phyloP scores from a whole-genome alignment of 2,329 filamentous ascomycete species.

The Ceratocystis cacaofunesta region DNA sequence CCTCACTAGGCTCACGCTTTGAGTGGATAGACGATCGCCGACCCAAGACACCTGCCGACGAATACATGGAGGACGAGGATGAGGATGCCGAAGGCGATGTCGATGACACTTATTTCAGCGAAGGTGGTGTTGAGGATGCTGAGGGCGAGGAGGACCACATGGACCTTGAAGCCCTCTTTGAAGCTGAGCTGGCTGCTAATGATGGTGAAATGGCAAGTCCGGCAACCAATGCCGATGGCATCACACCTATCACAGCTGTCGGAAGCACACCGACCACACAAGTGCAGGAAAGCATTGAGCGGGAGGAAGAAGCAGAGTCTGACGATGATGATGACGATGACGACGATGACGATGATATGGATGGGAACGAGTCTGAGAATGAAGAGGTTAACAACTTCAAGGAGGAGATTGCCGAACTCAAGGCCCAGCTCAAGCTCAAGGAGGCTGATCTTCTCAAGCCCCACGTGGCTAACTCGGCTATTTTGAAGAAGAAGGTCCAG shows the following conservation, averaged over 20 bases:
- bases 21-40: constrained; percentile 46
- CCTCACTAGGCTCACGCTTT: constrained; percentile 43
- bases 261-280: constrained; percentile 31
- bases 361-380: constrained; percentile 35
- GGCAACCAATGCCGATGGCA: constrained; percentile 29
- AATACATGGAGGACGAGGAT: constrained; percentile 26
- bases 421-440: constrained; percentile 34
- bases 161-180: constrained; percentile 40
- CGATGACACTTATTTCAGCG: constrained; percentile 26
- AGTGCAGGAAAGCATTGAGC: constrained; percentile 33
- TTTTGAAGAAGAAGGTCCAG: constrained; percentile 37
- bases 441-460: constrained; percentile 30
- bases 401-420: constrained; percentile 39
- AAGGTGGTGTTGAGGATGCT: constrained; percentile 49
- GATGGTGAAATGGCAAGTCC: constrained; percentile 29
- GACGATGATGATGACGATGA: constrained; percentile 34
- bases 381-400: constrained; percentile 40
- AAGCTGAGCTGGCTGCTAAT: constrained; percentile 35
- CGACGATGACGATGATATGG: constrained; percentile 35
- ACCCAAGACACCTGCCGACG: constrained; percentile 19
- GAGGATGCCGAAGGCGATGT: constrained; percentile 34
- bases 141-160: constrained; percentile 37
- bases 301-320: constrained; percentile 32
- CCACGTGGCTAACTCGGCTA: constrained; percentile 28
- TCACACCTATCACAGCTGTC: constrained; percentile 32